phyloP scores from a whole-genome alignment of 1,284 basidiomycete species.

The Chiua sp. region DNA sequence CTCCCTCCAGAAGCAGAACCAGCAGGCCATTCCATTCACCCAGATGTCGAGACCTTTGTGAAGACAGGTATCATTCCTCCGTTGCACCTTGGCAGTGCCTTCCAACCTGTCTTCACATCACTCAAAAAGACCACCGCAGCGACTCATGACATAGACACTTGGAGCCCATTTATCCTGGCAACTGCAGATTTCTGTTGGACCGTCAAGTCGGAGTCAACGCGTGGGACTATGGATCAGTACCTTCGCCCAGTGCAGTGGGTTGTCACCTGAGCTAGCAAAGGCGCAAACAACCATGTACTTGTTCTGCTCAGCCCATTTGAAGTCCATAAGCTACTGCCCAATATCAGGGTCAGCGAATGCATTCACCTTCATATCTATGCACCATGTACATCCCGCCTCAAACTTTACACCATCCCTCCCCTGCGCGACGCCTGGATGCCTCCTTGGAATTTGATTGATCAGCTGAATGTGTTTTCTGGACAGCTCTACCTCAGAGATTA shows the following conservation, averaged over 20 bases:
- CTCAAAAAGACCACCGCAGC: conserved; percentile 2
- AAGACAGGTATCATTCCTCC: conserved; percentile 13
- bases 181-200: conserved; percentile 30
- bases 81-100: no score
- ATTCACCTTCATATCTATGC: no score
- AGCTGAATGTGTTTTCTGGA: no score
- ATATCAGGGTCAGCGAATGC: no score
- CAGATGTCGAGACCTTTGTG: conserved; percentile 24
- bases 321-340: no score
- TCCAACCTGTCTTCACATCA: conserved; percentile 1
- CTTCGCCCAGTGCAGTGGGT: conserved; percentile 49
- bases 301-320: no score
- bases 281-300: conserved; percentile 13
- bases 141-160: background rate
- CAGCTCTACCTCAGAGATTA: no score
- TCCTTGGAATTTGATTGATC: no score
- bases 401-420: conserved; percentile 39
- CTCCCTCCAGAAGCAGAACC: background rate
- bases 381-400: conserved; percentile 40
- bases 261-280: conserved; percentile 30
- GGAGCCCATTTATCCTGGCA: no score
- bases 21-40: background rate
- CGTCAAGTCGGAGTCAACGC: background rate
- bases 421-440: background rate
- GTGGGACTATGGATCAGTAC: conserved; percentile 30